Conservation (phyloP, 1,284 basidiomycete species). For the Trametes polyzona region DNA sequence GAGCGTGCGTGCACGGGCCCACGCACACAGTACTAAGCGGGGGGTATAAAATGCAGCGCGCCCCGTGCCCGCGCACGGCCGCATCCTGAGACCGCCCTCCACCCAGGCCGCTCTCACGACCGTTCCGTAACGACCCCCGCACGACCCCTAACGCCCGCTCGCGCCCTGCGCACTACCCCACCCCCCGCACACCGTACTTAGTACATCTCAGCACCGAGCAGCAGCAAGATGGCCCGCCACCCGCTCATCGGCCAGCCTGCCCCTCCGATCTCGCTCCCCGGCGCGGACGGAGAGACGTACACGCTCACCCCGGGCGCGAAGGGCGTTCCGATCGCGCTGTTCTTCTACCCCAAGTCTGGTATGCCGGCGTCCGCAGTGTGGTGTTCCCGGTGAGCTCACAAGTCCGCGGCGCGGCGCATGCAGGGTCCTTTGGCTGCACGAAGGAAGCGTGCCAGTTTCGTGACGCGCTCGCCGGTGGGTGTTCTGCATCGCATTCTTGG, state of each 20-base stretch:
- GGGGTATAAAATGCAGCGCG: slow-evolving; percentile 7
- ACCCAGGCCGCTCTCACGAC: slow-evolving; percentile 4
- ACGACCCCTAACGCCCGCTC: slow-evolving; percentile 20
- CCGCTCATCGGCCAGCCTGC: slow-evolving; percentile 52
- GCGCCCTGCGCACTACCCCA: too few species aligned
- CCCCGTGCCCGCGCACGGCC: not conserved
- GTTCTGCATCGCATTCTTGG: not conserved
- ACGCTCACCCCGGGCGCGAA: slow-evolving; percentile 50
- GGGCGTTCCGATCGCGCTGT: slow-evolving; percentile 61
- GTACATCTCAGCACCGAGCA: not conserved
- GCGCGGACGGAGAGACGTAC: slow-evolving; percentile 52
- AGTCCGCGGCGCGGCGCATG: too few species aligned
- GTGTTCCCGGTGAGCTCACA: not conserved
- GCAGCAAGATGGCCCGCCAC: slow-evolving; percentile 40
- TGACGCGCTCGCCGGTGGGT: slow-evolving; percentile 68
- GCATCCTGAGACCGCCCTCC: slow-evolving; percentile 8
- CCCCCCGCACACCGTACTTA: not conserved
- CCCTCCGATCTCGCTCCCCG: slow-evolving; percentile 53
- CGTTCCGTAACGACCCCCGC: slow-evolving; percentile 13
- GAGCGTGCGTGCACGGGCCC: not conserved
- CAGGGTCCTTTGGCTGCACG: slow-evolving; percentile 77
- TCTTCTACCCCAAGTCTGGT: slow-evolving; percentile 77
- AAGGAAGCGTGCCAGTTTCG: slow-evolving; percentile 80
- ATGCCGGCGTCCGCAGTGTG: slow-evolving; percentile 7
- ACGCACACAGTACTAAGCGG: too few species aligned